These are phyloP conservation scores for Microstegium vimineum DNA, from an alignment of 176 grass and related monocot genomes.

Conservation along the genomic window DNA sequence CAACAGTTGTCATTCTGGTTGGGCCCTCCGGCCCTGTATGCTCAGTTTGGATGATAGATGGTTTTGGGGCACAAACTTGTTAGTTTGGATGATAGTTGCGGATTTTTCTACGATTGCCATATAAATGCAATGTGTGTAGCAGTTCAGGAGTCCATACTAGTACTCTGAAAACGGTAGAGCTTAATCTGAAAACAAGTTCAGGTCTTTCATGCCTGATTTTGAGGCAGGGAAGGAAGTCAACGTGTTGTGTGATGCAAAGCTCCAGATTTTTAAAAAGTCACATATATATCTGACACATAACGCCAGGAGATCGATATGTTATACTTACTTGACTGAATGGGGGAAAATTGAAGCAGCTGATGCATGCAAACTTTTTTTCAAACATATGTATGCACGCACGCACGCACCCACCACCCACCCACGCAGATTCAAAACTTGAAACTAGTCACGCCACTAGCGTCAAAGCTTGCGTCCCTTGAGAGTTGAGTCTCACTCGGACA, in stretches of 20 bases:
- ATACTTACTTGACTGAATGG: background rate
- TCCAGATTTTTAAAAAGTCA: background rate
- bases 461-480: conserved; percentile 24
- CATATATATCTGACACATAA: conserved; percentile 21
- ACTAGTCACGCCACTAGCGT: background rate
- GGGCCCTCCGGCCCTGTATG: background rate
- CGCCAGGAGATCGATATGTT: conserved; percentile 6
- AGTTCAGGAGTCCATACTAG: background rate
- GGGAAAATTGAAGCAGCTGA: background rate
- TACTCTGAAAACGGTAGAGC: background rate
- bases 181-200: background rate
- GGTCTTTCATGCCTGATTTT: background rate
- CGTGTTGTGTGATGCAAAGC: conserved; percentile 43
- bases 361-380: conserved; percentile 4
- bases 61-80: background rate
- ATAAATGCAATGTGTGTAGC: background rate
- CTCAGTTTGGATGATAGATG: background rate
- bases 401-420: background rate
- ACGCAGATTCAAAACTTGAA: background rate
- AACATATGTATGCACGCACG: background rate
- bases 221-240: conserved; percentile 29
- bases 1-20: background rate
- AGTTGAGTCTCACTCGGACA: conserved; percentile 44
- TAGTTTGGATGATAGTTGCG: too few species aligned
- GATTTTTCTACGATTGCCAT: too few species aligned